A percentile compares a stretch with the other conserved stretches of the same genome.
Conservation (phyloP, 805 yeast species). For the Pichia manshurica region DNA sequence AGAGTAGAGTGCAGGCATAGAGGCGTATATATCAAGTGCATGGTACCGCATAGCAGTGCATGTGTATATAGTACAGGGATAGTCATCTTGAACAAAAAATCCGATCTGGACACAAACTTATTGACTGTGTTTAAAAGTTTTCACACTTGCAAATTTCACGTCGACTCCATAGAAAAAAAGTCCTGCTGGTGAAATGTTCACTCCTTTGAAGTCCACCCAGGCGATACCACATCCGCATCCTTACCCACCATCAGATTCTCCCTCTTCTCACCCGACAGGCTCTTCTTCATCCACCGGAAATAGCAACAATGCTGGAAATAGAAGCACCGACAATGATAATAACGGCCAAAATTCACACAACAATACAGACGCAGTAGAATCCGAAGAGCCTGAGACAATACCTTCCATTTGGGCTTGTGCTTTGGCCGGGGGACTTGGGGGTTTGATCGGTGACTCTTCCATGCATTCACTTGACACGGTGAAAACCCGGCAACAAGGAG, state of each 20-base stretch:
- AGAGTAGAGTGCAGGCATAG: too few species aligned
- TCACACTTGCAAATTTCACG: too few species aligned
- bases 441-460: conserved; percentile 81
- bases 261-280: not conserved
- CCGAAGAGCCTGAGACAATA: not conserved
- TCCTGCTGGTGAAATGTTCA: not conserved
- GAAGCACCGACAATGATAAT: not conserved
- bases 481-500: conserved; percentile 96
- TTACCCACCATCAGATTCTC: not conserved
- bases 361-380: not conserved
- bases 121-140: too few species aligned
- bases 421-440: conserved; percentile 93
- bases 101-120: too few species aligned
- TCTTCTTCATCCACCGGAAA: not conserved
- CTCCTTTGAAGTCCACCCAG: conserved; percentile 6
- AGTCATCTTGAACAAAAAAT: too few species aligned
- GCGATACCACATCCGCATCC: conserved; percentile 11
- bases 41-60: too few species aligned
- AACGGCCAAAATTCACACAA: not conserved
- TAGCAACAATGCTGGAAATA: not conserved
- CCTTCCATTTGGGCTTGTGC: conserved; percentile 55
- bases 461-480: conserved; percentile 98
- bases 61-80: too few species aligned
- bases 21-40: too few species aligned
- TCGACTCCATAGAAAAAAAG: too few species aligned